These are phyloP conservation scores for Sporothrix curviconia DNA, from an alignment of 2,329 filamentous ascomycete genomes.

Conservation along the genomic window DNA sequence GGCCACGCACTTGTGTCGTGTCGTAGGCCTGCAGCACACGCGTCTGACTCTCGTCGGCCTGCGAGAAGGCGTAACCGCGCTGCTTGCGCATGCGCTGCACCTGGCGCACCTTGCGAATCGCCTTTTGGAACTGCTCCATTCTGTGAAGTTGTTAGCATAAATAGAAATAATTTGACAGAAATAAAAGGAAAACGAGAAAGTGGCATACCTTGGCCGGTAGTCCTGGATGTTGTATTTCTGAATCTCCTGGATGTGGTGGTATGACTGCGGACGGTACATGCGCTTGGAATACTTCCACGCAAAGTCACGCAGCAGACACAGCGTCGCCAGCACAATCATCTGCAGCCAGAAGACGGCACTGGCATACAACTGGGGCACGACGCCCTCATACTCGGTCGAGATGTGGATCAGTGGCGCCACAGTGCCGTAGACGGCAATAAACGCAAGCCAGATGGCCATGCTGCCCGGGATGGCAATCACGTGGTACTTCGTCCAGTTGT, in stretches of 20 bases:
- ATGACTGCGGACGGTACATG: slow-evolving; percentile 93
- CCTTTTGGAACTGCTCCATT: slow-evolving; percentile 99
- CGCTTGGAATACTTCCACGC: slow-evolving; percentile 96
- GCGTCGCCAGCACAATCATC: slow-evolving; percentile 67
- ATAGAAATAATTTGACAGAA: not conserved
- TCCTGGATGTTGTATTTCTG: slow-evolving; percentile 99
- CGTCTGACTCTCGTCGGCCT: slow-evolving; percentile 94
- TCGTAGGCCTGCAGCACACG: slow-evolving; percentile 95
- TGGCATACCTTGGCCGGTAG: slow-evolving; percentile 78
- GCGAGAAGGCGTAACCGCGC: slow-evolving; percentile 94
- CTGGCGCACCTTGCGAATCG: slow-evolving; percentile 94
- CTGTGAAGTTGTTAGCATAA: slow-evolving; percentile 35
- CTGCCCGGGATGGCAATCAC: slow-evolving; percentile 92
- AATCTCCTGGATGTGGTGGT: slow-evolving; percentile 98
- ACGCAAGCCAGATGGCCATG: slow-evolving; percentile 83
- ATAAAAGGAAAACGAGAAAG: not conserved
- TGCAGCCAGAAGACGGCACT: slow-evolving; percentile 89
- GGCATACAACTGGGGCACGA: slow-evolving; percentile 72
- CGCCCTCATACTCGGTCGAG: slow-evolving; percentile 76
- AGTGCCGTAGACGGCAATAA: slow-evolving; percentile 79
- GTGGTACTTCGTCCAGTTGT: slow-evolving; percentile 98
- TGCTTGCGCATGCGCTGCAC: slow-evolving; percentile 99
- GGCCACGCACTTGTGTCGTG: slow-evolving; percentile 82
- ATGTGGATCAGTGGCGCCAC: slow-evolving; percentile 77
- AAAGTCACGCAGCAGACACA: slow-evolving; percentile 84